Percentiles rank a stretch among this genome's conserved stretches.
Conservation (phyloP, 31 red algal species). For the Endocladia muricata region DNA sequence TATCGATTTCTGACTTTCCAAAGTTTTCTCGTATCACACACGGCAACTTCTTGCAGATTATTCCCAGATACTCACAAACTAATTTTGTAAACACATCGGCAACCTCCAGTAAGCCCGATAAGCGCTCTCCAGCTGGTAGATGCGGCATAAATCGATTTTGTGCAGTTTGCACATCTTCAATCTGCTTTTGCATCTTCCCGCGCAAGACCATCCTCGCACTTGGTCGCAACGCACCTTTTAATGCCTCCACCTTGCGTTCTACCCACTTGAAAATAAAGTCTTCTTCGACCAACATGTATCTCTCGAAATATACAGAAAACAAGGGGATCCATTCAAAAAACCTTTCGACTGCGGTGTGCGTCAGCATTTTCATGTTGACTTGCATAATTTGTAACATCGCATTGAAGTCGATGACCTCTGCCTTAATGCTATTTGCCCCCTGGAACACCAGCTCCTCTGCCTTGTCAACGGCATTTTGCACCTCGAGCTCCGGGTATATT, state of each 20-base stretch:
- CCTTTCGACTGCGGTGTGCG: conserved; percentile 50
- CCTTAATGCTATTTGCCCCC: conserved; percentile 46
- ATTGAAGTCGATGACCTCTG: conserved; percentile 51
- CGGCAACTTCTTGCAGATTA: conserved; percentile 26
- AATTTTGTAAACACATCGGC: conserved; percentile 35
- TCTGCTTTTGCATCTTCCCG: conserved; percentile 35
- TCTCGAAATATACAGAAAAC: conserved; percentile 45
- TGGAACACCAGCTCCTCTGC: conserved; percentile 14
- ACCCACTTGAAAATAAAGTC: conserved; percentile 50
- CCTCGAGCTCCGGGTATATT: neutral
- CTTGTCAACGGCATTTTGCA: neutral
- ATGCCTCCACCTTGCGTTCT: conserved; percentile 14
- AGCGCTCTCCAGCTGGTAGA: conserved; percentile 57
- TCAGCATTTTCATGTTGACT: conserved; percentile 31
- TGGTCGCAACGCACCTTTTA: conserved; percentile 31
- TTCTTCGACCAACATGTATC: conserved; percentile 59
- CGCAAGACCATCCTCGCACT: conserved; percentile 40
- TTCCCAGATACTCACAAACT: conserved; percentile 16
- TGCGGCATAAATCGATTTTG: conserved; percentile 38
- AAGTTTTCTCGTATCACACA: conserved; percentile 13
- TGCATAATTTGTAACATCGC: conserved; percentile 56
- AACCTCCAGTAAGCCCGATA: conserved; percentile 17
- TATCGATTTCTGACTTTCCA: conserved; percentile 26
- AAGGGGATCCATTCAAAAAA: conserved; percentile 72
- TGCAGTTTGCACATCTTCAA: conserved; percentile 21